Evolutionary conservation across 495 filamentous ascomycete species (phyloP).

Genomic region (Aspergillus panamensis): DNA sequence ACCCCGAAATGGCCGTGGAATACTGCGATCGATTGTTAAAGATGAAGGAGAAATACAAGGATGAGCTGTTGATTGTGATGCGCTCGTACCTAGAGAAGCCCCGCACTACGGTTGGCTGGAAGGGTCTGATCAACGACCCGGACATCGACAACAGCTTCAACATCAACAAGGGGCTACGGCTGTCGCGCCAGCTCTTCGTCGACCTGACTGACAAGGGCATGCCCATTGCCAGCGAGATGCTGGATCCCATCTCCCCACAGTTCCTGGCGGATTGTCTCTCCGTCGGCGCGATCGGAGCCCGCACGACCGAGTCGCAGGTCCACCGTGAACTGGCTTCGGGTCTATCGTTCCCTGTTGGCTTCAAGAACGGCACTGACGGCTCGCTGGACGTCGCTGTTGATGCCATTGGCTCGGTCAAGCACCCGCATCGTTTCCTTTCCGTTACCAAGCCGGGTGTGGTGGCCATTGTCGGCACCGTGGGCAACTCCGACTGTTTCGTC

Average conservation of each 20-base stretch:
- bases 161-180: slow-evolving; percentile 93
- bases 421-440: slow-evolving; percentile 96
- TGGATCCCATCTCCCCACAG: slow-evolving; percentile 98
- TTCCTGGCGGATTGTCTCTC: slow-evolving; percentile 93
- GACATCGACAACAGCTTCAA: slow-evolving; percentile 98
- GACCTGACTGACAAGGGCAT: slow-evolving; percentile 92
- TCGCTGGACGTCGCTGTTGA: slow-evolving; percentile 87
- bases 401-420: slow-evolving; percentile 89
- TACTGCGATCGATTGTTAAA: slow-evolving; percentile 83
- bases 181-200: slow-evolving; percentile 87
- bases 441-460: slow-evolving; percentile 97
- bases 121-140: slow-evolving; percentile 98
- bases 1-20: slow-evolving; percentile 85
- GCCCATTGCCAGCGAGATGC: slow-evolving; percentile 98
- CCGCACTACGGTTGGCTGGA: slow-evolving; percentile 98
- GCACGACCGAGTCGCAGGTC: slow-evolving; percentile 93
- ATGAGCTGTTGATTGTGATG: slow-evolving; percentile 94
- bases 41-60: slow-evolving; percentile 84
- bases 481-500: slow-evolving; percentile 98
- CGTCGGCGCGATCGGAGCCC: slow-evolving; percentile 88
- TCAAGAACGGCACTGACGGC: slow-evolving; percentile 99
- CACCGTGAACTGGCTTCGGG: slow-evolving; percentile 94
- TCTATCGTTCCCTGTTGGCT: slow-evolving; percentile 93
- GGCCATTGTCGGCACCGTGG: slow-evolving; percentile 90
- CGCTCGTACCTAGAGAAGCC: slow-evolving; percentile 98